phyloP scores from a whole-genome alignment of 495 filamentous ascomycete genomes.

The Talaromyces ruber region DNA sequence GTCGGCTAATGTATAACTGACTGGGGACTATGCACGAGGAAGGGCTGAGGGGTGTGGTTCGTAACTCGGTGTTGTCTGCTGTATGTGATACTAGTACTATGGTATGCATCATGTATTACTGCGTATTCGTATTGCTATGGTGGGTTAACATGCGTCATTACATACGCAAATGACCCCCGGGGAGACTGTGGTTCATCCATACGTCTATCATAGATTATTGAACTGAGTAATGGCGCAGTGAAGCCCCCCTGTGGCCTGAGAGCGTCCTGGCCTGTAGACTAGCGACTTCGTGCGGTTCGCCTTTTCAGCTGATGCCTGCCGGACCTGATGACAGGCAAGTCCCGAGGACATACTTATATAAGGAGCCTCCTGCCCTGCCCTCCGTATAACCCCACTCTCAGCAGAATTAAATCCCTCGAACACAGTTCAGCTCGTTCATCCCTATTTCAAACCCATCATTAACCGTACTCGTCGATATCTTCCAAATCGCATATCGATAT shows the following conservation, averaged over 20 bases:
- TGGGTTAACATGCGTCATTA: background rate
- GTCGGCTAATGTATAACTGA: background rate
- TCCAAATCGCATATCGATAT: background rate
- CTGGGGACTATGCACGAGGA: background rate
- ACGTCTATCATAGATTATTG: too few relatives aligned
- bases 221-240: background rate
- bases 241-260: background rate
- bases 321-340: background rate
- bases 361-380: background rate
- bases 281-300: background rate
- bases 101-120: background rate
- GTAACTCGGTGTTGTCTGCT: background rate
- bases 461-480: background rate
- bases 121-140: background rate
- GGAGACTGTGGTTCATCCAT: background rate
- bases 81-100: background rate
- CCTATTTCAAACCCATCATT: background rate
- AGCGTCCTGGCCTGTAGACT: background rate
- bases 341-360: slow-evolving; percentile 1
- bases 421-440: background rate
- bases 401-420: background rate
- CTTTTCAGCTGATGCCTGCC: background rate
- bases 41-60: background rate
- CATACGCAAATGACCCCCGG: background rate
- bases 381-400: background rate